phyloP scores from a whole-genome alignment of 2,329 filamentous ascomycete genomes.

The Rhytidhysteron rufulum region DNA sequence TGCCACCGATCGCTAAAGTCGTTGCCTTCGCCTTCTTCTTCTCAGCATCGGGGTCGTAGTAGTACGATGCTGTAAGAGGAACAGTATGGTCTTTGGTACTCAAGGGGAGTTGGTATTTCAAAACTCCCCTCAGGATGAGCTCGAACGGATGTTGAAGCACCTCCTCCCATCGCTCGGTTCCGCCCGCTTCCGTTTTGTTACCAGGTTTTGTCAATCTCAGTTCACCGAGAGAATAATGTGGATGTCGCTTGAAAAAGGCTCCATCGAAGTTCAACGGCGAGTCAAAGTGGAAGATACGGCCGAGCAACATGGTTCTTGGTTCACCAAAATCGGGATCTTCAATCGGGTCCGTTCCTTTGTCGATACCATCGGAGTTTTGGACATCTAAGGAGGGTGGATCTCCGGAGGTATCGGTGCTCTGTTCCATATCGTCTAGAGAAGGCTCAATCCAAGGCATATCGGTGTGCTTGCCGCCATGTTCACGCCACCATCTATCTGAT shows the following conservation, averaged over 20 bases:
- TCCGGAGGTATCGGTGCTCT: background rate
- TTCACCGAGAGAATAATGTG: slow-evolving; percentile 73
- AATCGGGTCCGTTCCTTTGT: slow-evolving; percentile 60
- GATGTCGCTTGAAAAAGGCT: slow-evolving; percentile 73
- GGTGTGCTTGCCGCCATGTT: slow-evolving; percentile 25
- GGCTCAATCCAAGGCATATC: slow-evolving; percentile 10
- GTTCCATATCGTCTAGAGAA: background rate
- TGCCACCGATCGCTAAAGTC: slow-evolving; percentile 1
- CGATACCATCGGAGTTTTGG: slow-evolving; percentile 25
- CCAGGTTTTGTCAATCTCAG: slow-evolving; percentile 79
- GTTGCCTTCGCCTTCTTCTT: slow-evolving; percentile 21
- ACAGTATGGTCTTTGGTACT: slow-evolving; percentile 53
- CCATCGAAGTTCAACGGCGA: slow-evolving; percentile 86
- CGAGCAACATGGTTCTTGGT: slow-evolving; percentile 84
- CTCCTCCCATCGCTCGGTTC: slow-evolving; percentile 81
- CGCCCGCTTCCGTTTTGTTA: slow-evolving; percentile 79
- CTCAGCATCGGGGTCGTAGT: slow-evolving; percentile 32
- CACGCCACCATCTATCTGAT: slow-evolving; percentile 45
- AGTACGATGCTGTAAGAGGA: slow-evolving; percentile 40
- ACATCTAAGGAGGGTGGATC: slow-evolving; percentile 1
- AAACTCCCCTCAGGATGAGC: slow-evolving; percentile 82
- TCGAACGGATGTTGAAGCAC: slow-evolving; percentile 92
- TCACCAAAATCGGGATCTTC: slow-evolving; percentile 58
- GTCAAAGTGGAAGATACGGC: slow-evolving; percentile 81
- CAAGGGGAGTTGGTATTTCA: slow-evolving; percentile 72